Conservation (phyloP, 441 rosid species). For the Mallotus repandus region DNA sequence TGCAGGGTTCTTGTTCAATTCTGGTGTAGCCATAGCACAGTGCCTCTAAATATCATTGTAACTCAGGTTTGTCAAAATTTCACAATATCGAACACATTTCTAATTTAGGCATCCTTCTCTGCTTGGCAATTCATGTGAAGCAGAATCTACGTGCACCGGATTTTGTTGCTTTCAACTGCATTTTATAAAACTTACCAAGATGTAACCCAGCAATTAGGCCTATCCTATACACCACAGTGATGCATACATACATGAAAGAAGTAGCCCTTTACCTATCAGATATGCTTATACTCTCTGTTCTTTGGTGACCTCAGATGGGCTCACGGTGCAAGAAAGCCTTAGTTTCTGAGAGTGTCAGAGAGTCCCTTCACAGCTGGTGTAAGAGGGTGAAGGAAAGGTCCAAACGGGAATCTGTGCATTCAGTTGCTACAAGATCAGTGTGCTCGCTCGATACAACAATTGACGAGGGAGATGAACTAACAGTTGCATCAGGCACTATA, state of each 20-base stretch:
- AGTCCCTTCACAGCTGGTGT: slow-evolving; percentile 94
- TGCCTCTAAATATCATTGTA: slow-evolving; percentile 80
- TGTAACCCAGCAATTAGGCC: too few relatives aligned
- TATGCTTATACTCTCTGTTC: not conserved
- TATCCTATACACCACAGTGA: too few relatives aligned
- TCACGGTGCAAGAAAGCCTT: slow-evolving; percentile 74
- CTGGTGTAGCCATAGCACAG: slow-evolving; percentile 95
- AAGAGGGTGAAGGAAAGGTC: slow-evolving; percentile 79
- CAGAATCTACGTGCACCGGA: too few relatives aligned
- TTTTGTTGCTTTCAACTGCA: too few relatives aligned
- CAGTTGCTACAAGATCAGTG: slow-evolving; percentile 62
- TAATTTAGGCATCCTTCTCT: too few relatives aligned
- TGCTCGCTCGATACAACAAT: slow-evolving; percentile 75
- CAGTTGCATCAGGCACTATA: slow-evolving; percentile 68
- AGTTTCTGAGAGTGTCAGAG: slow-evolving; percentile 82
- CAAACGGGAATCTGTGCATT: slow-evolving; percentile 48
- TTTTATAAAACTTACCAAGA: too few relatives aligned
- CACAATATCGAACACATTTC: too few relatives aligned
- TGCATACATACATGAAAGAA: not conserved
- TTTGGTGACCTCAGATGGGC: slow-evolving; percentile 61
- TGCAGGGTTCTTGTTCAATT: slow-evolving; percentile 87
- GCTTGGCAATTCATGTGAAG: not conserved
- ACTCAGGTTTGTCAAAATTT: slow-evolving; percentile 57
- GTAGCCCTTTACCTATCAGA: not conserved
- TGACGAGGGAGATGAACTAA: slow-evolving; percentile 70